A percentile compares a stretch with the other conserved stretches of the same genome.
phyloP scores from a whole-genome alignment of 345 rosid species.

The Hypericum perforatum region DNA sequence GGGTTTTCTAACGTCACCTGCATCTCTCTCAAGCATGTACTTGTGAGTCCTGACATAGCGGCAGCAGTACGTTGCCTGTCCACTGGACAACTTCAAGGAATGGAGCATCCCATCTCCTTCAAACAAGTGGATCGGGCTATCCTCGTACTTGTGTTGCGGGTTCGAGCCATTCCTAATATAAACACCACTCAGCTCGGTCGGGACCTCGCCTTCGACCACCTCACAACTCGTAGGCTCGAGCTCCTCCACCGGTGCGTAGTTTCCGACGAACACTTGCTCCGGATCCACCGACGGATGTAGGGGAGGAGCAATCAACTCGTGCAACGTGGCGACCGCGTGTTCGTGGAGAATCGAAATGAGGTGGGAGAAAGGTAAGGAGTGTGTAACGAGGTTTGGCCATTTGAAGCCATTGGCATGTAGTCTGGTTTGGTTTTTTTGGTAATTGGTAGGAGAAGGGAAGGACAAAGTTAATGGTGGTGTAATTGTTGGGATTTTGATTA shows the following conservation, averaged over 20 bases:
- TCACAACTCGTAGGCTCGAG: constrained; percentile 2
- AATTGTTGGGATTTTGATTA: no score
- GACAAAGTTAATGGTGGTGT: no score
- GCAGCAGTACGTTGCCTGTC: constrained; percentile 6
- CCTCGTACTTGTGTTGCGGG: constrained; percentile 8
- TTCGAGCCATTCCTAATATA: constrained; percentile 23
- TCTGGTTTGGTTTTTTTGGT: no score
- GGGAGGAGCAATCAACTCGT: constrained; percentile 10
- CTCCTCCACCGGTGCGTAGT: constrained; percentile 18
- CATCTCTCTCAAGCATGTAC: constrained; percentile 10
- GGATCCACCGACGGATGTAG: constrained; percentile 13
- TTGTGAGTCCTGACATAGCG: constrained; percentile 22
- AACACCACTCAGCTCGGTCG: constrained; percentile 8
- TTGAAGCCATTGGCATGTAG: no score
- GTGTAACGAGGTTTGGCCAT: background rate
- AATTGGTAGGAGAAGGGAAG: no score
- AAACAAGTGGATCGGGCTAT: constrained; percentile 16
- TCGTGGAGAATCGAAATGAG: background rate
- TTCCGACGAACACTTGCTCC: constrained; percentile 9
- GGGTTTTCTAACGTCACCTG: background rate
- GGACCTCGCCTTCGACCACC: constrained; percentile 14
- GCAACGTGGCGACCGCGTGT: background rate
- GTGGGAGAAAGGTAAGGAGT: background rate
- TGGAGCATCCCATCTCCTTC: constrained; percentile 28
- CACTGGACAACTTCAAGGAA: constrained; percentile 8